These are phyloP conservation scores for Bonia amplexicaulis DNA, from an alignment of 176 grass and related monocot genomes.

Conservation along the genomic window DNA sequence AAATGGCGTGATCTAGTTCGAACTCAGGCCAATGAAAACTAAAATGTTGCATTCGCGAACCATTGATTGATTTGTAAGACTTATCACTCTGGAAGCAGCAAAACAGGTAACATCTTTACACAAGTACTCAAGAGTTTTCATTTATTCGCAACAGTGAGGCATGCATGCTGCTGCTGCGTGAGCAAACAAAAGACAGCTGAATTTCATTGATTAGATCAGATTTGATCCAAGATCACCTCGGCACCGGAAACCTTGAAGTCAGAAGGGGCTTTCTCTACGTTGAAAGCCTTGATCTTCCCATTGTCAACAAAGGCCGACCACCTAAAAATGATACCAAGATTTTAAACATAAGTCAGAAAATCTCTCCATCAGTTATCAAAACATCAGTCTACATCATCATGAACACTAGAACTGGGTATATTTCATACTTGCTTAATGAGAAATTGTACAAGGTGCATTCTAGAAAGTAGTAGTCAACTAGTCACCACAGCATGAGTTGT, in stretches of 20 bases:
- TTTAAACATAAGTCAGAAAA: background rate
- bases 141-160: constrained; percentile 14
- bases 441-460: background rate
- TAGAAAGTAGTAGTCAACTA: background rate
- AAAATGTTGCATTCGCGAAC: background rate
- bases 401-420: background rate
- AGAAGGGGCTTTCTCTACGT: constrained; percentile 80
- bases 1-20: background rate
- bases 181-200: background rate
- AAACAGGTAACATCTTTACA: background rate
- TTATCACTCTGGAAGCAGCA: background rate
- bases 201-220: constrained; percentile 34
- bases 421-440: background rate
- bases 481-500: background rate
- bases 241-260: constrained; percentile 81
- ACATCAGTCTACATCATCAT: background rate
- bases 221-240: constrained; percentile 84
- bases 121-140: background rate
- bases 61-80: background rate
- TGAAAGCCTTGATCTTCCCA: constrained; percentile 85
- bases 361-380: background rate
- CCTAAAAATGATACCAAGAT: constrained; percentile 28
- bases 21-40: background rate
- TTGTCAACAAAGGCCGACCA: constrained; percentile 91
- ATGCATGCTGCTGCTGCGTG: background rate